Conservation (phyloP, 2,329 filamentous ascomycete species). For the Colletotrichum shisoi region DNA sequence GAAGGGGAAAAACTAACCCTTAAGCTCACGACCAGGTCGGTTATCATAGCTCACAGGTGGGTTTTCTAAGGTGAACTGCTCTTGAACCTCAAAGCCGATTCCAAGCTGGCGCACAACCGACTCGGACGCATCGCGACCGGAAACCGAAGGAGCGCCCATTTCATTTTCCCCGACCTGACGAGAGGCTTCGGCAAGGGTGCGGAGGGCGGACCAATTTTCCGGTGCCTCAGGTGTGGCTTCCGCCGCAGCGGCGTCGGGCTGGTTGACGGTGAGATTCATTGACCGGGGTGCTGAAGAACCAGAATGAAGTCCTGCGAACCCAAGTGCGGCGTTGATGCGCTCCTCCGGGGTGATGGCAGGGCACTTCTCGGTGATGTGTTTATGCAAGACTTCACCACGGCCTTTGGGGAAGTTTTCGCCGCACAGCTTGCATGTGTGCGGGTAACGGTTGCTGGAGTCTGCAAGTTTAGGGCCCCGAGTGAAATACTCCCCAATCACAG, state of each 20-base stretch:
- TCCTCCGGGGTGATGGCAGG: conserved; percentile 78
- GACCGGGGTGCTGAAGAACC: conserved; percentile 34
- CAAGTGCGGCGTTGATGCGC: conserved; percentile 70
- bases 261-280: conserved; percentile 37
- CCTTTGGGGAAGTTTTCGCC: conserved; percentile 91
- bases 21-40: conserved; percentile 47
- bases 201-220: conserved; percentile 79
- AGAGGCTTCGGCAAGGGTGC: conserved; percentile 88
- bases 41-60: conserved; percentile 60
- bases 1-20: conserved; percentile 46
- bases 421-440: conserved; percentile 88
- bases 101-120: conserved; percentile 37
- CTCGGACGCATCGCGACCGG: conserved; percentile 40
- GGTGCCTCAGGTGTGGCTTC: conserved; percentile 44
- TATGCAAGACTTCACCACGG: conserved; percentile 80
- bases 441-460: conserved; percentile 90
- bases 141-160: conserved; percentile 27
- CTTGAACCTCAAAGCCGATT: conserved; percentile 61
- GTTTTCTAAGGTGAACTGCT: conserved; percentile 67
- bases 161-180: conserved; percentile 67
- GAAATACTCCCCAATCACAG: conserved; percentile 87
- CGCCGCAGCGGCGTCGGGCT: conserved; percentile 30
- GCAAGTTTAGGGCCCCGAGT: conserved; percentile 84
- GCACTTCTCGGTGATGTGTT: conserved; percentile 86
- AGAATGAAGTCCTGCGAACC: conserved; percentile 39